Evolutionary conservation across 2,329 filamentous ascomycete genomes (phyloP).

Genomic region (Colletotrichum tabaci): DNA sequence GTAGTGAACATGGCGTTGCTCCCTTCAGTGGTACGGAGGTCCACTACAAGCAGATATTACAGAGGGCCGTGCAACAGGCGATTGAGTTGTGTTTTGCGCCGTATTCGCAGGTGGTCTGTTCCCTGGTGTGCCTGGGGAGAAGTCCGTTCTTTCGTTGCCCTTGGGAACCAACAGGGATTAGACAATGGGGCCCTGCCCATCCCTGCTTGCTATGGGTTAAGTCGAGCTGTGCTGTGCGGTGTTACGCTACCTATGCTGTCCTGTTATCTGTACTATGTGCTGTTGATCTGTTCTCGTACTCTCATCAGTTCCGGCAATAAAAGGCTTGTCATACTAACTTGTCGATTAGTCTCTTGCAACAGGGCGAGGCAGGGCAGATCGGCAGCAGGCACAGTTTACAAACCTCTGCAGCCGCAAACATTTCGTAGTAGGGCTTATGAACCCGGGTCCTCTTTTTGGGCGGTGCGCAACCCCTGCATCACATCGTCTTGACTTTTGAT

Average conservation of each 20-base stretch:
- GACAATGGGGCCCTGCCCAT: neutral
- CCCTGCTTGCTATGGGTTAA: neutral
- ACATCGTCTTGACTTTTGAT: neutral
- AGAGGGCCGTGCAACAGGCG: slow-evolving; percentile 21
- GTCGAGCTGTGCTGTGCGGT: neutral
- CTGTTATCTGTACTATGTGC: neutral
- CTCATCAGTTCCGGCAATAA: neutral
- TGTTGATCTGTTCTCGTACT: neutral
- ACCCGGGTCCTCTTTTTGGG: slow-evolving; percentile 7
- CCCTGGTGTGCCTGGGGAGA: neutral
- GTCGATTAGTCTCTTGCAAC: neutral
- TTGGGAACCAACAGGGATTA: neutral
- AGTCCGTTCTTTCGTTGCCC: neutral
- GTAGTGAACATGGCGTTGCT: slow-evolving; percentile 4
- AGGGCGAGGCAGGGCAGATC: neutral
- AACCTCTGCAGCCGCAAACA: neutral
- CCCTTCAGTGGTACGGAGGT: slow-evolving; percentile 2
- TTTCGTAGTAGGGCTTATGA: slow-evolving; percentile 3
- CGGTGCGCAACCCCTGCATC: slow-evolving; percentile 19
- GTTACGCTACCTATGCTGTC: neutral
- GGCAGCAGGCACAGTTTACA: neutral
- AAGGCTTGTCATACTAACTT: neutral
- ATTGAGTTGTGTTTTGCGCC: slow-evolving; percentile 22
- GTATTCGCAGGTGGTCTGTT: neutral
- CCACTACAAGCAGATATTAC: slow-evolving; percentile 19